Evolutionary conservation across 768 basidiomycete genomes (phyloP).

Genomic region (Suillus luteus): DNA sequence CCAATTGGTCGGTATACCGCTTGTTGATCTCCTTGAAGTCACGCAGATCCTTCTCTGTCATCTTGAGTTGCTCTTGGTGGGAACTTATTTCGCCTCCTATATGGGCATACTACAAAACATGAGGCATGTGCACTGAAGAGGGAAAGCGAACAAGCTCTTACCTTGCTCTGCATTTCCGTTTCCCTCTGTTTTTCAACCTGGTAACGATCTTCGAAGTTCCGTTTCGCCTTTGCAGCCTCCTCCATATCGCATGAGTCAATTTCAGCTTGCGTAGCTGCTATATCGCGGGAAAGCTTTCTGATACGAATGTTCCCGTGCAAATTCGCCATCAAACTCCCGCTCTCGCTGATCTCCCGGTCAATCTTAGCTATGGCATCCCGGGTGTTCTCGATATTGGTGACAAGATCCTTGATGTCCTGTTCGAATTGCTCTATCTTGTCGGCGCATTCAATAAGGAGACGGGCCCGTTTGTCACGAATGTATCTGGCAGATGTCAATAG

Average conservation of each 20-base stretch:
- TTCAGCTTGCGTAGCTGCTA: slow-evolving; percentile 64
- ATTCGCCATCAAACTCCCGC: slow-evolving; percentile 67
- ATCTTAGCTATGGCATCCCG: slow-evolving; percentile 54
- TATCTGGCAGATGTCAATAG: slow-evolving; percentile 51
- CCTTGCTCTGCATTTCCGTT: slow-evolving; percentile 68
- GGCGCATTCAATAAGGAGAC: slow-evolving; percentile 59
- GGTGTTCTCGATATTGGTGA: slow-evolving; percentile 41
- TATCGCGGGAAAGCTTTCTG: slow-evolving; percentile 65
- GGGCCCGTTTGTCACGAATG: slow-evolving; percentile 64
- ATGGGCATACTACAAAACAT: slow-evolving; percentile 62
- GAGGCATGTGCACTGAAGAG: slow-evolving; percentile 3
- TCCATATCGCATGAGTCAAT: slow-evolving; percentile 83
- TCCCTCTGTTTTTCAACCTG: slow-evolving; percentile 70
- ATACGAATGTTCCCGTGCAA: slow-evolving; percentile 84
- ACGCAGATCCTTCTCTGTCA: slow-evolving; percentile 66
- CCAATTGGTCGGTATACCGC: slow-evolving; percentile 85
- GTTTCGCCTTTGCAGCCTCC: slow-evolving; percentile 78
- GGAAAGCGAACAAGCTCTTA: slow-evolving; percentile 33
- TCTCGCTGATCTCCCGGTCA: slow-evolving; percentile 78
- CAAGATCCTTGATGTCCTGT: slow-evolving; percentile 44
- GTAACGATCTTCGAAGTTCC: slow-evolving; percentile 84
- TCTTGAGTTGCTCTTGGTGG: slow-evolving; percentile 63
- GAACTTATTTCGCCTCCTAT: slow-evolving; percentile 83
- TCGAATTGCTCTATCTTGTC: slow-evolving; percentile 53
- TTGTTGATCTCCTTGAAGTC: slow-evolving; percentile 89